Evolutionary conservation across 768 basidiomycete genomes (phyloP), one percentile per base, ranked within the genome.

Genomic region (Rhodosporidiobolus sp.): DNA sequence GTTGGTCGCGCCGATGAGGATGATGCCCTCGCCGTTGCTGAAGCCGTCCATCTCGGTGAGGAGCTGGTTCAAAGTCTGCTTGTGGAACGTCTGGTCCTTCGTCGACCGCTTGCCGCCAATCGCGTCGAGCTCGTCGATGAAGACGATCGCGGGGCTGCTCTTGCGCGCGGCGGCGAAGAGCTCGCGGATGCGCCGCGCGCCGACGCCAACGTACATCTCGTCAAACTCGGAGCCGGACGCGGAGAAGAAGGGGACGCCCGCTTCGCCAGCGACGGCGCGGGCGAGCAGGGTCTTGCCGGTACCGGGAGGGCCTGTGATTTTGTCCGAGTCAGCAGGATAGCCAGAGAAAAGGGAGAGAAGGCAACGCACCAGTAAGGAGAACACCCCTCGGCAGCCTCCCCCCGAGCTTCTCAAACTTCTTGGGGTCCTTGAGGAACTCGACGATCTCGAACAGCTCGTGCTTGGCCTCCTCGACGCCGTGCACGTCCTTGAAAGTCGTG

Each of bases 201-300:
- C 94, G 34, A 81, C 80, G 66, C 93, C 93, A 58, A 95, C 94
- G 79, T 78, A 80, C 72, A 72, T 94, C 81, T 98, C 95, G 80
- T 98, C 95, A 75, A 98, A 98, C 78, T 96, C 94, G 62, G 92
- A 92, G 19, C 95, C 96, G 46, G 91, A 92, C 48, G 95, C 93
- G 79, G 94, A 96, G 81, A 97, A 88, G 85, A 99, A 99, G 0
- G 94, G 93, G 9, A 99, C 96, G 24, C 90, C 94, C 24, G 96
- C 96, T 83, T 99, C 96, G 58, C 96, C 96, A 5, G 96, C 96
- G 11, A 97, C 89, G 16, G 96, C 96, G 70, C 95, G 85, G 10
- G 96, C 96, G n/a, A 99, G 85, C 86, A 98, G 87, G 4, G 96
- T 99, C 84, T 99, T 99, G 80, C 96, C 96, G 24, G 96, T 98